These are phyloP conservation scores for Phytophthora pini DNA, from an alignment of 352 stramenopile genomes.

Conservation along the genomic window DNA sequence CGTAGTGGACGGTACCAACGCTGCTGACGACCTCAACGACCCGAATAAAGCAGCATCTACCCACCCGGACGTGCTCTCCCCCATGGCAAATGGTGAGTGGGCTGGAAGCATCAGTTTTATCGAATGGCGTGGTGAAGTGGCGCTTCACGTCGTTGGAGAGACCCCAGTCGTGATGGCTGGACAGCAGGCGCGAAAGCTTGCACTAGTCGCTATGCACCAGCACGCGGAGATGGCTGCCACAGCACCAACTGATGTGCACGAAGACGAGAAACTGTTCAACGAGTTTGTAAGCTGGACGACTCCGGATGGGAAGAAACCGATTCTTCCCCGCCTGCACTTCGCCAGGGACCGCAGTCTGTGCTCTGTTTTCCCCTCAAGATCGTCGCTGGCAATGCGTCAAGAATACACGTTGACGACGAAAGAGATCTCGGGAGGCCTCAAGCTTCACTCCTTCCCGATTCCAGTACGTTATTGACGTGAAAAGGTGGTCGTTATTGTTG, in stretches of 20 bases:
- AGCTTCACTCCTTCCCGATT: constrained; percentile 83
- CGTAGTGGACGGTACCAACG: constrained; percentile 26
- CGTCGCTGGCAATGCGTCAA: constrained; percentile 68
- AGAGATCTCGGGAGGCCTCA: constrained; percentile 84
- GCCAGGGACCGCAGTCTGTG: constrained; percentile 76
- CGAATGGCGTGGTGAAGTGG: constrained; percentile 83
- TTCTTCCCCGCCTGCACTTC: constrained; percentile 79
- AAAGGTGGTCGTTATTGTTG: not conserved
- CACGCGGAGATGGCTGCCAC: constrained; percentile 28
- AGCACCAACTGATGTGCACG: constrained; percentile 44
- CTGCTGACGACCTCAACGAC: constrained; percentile 28
- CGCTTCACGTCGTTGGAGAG: constrained; percentile 77
- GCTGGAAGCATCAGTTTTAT: constrained; percentile 85
- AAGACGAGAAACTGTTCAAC: constrained; percentile 87
- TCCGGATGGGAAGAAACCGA: constrained; percentile 65
- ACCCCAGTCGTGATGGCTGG: constrained; percentile 81
- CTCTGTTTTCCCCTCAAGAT: constrained; percentile 62
- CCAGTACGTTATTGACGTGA: constrained; percentile 43
- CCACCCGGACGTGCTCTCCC: constrained; percentile 47
- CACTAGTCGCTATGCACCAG: constrained; percentile 74
- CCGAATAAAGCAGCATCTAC: constrained; percentile 25
- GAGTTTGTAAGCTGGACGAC: constrained; percentile 85
- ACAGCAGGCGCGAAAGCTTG: constrained; percentile 78
- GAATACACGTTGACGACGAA: constrained; percentile 87
- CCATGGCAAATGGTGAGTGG: constrained; percentile 74